Base-by-base conservation (phyloP, 306 rosid genomes). In the Ormosia emarginata region DNA sequence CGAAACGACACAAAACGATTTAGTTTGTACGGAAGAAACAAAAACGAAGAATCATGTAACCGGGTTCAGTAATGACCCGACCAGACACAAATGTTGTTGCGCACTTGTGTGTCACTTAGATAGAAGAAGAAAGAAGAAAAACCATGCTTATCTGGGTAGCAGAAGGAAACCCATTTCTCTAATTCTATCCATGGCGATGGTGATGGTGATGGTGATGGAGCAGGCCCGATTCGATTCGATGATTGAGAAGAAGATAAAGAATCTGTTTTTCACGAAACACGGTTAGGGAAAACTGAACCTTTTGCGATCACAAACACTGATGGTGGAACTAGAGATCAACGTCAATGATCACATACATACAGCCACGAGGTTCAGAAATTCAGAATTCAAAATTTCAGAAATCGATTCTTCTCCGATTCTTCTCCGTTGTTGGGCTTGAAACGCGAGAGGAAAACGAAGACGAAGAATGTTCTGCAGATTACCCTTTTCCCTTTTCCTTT, bases 401-500 rank as follows among this genome's bases (percentile, higher is more conserved):
- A 24, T 15, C 63, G 14, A 70, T 44, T 14, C 43, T 11, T 75
- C 50, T 56, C 24, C 63, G 14, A 70, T 44, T 14, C 43, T 11
- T 75, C 50, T 56, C 24, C 63, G 14, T 78, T 64, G 79, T 69
- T 66, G 37, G 71, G 83, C 61, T 72, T 70, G 61, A 63, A 78
- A 75, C 9, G 12, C 55, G 29, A 83, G 63, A 61, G 47, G 62
- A 46, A 43, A 65, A 72, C 24, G 73, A 77, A 43, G 77, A 72
- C 10, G 73, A 71, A 81, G 88, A 85, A 85, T 81, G 77, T 85
- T 81, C 80, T 17, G 67, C 73, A 77, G 80, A 81, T 77, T 81
- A 24, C 80, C 79, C 75, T 36, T 85, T 85, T 75, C 0, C 66
- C 71, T 17, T 13, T 12, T 57, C 73, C 24, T 30, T 39, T 32